These are phyloP conservation scores for Coniochaeta sp. DNA, from an alignment of 2,329 filamentous ascomycete genomes.

Conservation along the genomic window DNA sequence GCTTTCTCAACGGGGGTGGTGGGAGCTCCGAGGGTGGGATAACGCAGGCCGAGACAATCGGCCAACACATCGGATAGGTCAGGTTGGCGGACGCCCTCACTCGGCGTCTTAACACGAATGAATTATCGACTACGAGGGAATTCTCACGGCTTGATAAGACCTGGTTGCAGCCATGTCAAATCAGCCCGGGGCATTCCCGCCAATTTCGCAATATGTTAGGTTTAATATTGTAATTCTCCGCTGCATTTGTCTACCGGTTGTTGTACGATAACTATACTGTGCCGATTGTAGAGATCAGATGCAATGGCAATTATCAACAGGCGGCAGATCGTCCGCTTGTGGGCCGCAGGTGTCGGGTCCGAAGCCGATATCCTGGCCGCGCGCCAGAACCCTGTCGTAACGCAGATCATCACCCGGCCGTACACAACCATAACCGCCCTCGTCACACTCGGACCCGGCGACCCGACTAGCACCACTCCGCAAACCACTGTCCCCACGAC, in stretches of 20 bases:
- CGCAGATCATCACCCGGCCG: conserved; percentile 25
- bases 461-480: conserved; percentile 6
- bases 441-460: conserved; percentile 21
- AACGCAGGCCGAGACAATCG: not conserved
- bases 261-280: not conserved
- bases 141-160: not conserved
- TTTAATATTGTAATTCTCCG: not conserved
- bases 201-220: not conserved
- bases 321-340: not conserved
- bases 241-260: not conserved
- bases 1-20: not conserved
- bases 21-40: not conserved
- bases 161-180: not conserved
- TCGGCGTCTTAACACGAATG: not conserved
- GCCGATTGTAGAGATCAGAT: not conserved
- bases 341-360: not conserved
- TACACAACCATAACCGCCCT: conserved; percentile 27
- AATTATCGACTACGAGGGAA: not conserved
- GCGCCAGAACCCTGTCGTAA: conserved; percentile 19
- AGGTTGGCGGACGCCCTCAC: not conserved
- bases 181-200: not conserved
- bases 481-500: conserved; percentile 6
- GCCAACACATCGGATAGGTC: not conserved
- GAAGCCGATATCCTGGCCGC: not conserved
- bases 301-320: not conserved